Conservation (phyloP, 139 green algal genomes). For the Chloropicon primus region DNA sequence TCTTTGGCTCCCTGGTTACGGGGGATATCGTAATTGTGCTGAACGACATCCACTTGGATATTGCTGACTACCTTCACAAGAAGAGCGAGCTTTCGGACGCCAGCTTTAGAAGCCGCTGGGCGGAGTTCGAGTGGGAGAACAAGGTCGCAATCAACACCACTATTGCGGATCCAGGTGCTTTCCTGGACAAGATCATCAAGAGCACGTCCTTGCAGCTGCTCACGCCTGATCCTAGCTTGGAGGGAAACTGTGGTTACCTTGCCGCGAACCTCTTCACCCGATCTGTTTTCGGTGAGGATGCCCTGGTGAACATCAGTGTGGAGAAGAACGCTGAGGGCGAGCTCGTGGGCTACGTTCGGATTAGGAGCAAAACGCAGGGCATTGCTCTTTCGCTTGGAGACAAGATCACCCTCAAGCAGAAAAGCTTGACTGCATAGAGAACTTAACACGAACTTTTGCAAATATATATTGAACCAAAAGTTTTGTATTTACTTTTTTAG, state of each 20-base stretch:
- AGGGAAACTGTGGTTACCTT: constrained; percentile 84
- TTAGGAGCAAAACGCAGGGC: constrained; percentile 79
- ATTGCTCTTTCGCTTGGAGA: constrained; percentile 89
- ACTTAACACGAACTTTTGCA: no score
- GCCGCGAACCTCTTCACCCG: constrained; percentile 93
- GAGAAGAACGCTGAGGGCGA: constrained; percentile 68
- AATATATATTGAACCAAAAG: no score
- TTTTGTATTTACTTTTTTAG: no score
- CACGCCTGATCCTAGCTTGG: constrained; percentile 63
- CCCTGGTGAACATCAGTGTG: constrained; percentile 92
- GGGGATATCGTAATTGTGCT: constrained; percentile 85
- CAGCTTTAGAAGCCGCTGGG: constrained; percentile 92
- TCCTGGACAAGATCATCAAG: constrained; percentile 86
- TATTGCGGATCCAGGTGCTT: constrained; percentile 68
- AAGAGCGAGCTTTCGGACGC: constrained; percentile 54
- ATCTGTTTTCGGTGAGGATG: constrained; percentile 95
- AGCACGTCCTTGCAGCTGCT: constrained; percentile 96
- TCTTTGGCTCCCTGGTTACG: constrained; percentile 97
- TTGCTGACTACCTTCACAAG: constrained; percentile 99
- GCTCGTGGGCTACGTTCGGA: constrained; percentile 87
- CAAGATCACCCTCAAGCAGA: constrained; percentile 98
- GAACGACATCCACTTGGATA: constrained; percentile 99
- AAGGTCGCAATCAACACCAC: constrained; percentile 95
- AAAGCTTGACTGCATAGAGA: constrained; percentile 18
- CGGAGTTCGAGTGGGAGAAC: constrained; percentile 99